A percentile compares a stretch with the other conserved stretches of the same genome.
Evolutionary conservation across 140 eudicot species (phyloP).

Genomic region (Stevia rebaudiana): DNA sequence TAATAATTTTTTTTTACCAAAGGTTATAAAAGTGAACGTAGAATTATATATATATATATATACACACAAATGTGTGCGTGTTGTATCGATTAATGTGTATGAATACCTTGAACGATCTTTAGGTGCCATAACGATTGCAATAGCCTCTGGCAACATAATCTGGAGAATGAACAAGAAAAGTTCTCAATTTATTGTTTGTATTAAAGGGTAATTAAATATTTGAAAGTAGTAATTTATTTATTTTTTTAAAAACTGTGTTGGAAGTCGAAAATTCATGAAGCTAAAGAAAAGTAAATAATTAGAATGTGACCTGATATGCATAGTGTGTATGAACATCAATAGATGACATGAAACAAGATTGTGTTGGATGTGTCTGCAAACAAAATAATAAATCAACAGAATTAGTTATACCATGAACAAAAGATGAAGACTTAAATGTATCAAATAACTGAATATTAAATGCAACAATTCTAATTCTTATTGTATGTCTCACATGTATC

Average conservation of each 20-base stretch:
- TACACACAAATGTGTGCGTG: background rate
- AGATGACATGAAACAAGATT: constrained; percentile 98
- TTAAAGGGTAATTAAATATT: background rate
- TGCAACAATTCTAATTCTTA: background rate
- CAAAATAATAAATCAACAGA: constrained; percentile 22
- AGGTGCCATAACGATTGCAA: constrained; percentile 99
- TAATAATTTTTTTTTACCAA: too few species aligned
- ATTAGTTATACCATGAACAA: constrained; percentile 10
- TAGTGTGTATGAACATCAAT: constrained; percentile 96
- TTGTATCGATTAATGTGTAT: background rate
- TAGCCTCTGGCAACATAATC: constrained; percentile 96
- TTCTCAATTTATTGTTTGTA: background rate
- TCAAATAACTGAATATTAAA: background rate
- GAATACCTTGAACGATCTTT: constrained; percentile 69
- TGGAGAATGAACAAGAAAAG: constrained; percentile 26
- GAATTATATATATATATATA: too few species aligned
- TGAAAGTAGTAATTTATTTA: constrained; percentile 1
- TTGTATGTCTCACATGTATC: constrained; percentile 80
- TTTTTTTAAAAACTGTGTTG: background rate
- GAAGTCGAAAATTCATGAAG: background rate
- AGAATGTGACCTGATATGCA: constrained; percentile 73
- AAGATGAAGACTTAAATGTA: background rate
- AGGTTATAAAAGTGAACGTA: too few species aligned
- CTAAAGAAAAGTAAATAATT: background rate
- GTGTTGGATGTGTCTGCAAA: constrained; percentile 97